phyloP scores from a whole-genome alignment of 192 early-diverging fungal genomes.

The Hyaloraphidium curvatum region DNA sequence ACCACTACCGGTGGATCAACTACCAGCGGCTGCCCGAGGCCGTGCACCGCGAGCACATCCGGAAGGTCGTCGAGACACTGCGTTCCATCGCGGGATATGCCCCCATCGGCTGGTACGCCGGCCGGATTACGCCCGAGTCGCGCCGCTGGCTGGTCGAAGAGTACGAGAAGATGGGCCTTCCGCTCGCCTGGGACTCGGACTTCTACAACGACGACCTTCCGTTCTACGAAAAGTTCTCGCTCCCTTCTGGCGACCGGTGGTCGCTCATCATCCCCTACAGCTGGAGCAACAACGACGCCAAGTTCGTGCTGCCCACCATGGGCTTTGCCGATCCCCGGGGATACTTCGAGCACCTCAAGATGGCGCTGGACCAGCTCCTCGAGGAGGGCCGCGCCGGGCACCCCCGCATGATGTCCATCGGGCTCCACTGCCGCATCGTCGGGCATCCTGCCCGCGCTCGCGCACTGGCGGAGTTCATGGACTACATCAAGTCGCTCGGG shows the following conservation, averaged over 20 bases:
- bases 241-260: constrained; percentile 5
- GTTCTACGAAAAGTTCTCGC: not conserved
- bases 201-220: constrained; percentile 31
- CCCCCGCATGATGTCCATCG: constrained; percentile 28
- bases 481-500: constrained; percentile 18
- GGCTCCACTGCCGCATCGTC: constrained; percentile 25
- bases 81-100: constrained; percentile 13
- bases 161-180: constrained; percentile 16
- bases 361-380: constrained; percentile 24
- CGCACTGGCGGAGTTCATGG: constrained; percentile 20
- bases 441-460: constrained; percentile 25
- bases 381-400: constrained; percentile 18
- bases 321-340: constrained; percentile 24
- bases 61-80: constrained; percentile 15
- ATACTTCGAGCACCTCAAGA: constrained; percentile 27
- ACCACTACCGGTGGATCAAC: constrained; percentile 19
- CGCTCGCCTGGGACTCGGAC: constrained; percentile 30
- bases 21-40: constrained; percentile 9
- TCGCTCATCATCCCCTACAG: constrained; percentile 15
- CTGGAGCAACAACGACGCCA: constrained; percentile 26
- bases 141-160: constrained; percentile 16
- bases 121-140: constrained; percentile 19
- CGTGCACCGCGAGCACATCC: constrained; percentile 16
- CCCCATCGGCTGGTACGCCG: constrained; percentile 32
- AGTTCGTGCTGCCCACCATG: constrained; percentile 15